A percentile compares a stretch with the other conserved stretches of the same genome.
Evolutionary conservation across 73 alveolate species (phyloP).

Genomic region (Paramecium biaurelia): DNA sequence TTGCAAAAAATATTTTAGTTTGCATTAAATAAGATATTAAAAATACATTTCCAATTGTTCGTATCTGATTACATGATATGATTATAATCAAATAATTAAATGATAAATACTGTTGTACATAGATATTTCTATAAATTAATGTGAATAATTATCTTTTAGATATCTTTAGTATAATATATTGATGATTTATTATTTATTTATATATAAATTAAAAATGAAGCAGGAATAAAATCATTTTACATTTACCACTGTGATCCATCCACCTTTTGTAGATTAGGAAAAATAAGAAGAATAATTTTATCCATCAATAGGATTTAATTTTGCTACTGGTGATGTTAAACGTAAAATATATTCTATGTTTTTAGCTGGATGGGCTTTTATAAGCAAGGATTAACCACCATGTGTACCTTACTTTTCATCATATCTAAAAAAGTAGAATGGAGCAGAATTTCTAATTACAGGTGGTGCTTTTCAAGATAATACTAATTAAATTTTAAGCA

Average conservation of each 20-base stretch:
- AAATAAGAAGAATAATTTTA: slow-evolving; percentile 11
- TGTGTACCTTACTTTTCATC: slow-evolving; percentile 11
- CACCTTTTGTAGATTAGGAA: slow-evolving; percentile 18
- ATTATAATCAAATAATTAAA: background rate
- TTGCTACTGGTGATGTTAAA: background rate
- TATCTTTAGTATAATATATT: background rate
- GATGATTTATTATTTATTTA: background rate
- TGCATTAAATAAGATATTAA: background rate
- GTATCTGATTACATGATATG: background rate
- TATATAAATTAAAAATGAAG: background rate
- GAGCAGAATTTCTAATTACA: background rate
- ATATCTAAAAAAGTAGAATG: background rate
- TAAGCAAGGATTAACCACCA: background rate
- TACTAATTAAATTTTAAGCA: background rate
- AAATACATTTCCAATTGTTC: background rate
- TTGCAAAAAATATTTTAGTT: background rate
- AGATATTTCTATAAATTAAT: background rate
- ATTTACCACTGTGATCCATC: background rate
- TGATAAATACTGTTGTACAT: background rate
- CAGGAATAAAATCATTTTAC: background rate
- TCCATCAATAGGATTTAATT: background rate
- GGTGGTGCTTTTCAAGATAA: background rate
- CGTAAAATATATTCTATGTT: background rate
- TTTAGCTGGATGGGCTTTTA: background rate
- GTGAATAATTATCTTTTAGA: background rate